Base-by-base conservation (phyloP, 148 eudicot species). In the Polygonum maritimum region DNA sequence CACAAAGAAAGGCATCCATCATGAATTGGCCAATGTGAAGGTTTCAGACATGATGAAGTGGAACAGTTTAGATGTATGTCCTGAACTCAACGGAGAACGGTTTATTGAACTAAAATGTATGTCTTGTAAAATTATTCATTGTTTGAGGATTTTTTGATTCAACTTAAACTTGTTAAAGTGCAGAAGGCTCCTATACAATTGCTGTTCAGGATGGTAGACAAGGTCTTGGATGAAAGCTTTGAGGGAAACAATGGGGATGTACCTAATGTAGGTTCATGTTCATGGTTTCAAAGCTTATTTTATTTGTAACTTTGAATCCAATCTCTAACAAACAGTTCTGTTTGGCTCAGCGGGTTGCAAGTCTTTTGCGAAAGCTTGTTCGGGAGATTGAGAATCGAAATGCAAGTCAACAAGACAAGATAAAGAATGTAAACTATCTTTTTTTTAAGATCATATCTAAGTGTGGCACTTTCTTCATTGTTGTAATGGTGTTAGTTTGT, bases 301-400 rank as follows among this genome's bases (percentile, higher is more conserved):
- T 19, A 18, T 44, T 55, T 55, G 62, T 2, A 55, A 19, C 11
- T 55, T 31, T 65, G 58, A 54, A 39, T 62, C 73, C 2, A 22
- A 69, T 52, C 60, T 77, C 54, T 76, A 73, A 76, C 39, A 22
- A 60, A 39, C 81, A 75, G n/a, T 70, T 75, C 19, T 21, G 10
- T 57, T 57, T 57, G 75, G 45, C 49, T 69, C 83, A 93, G 98
- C 83, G 88, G 71, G 90, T 85, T 44, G 94, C 90, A 19, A 79
- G 80, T 76, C 84, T 95, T 73, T 79, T 95, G 81, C 90, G 86
- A 80, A 81, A 82, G 74, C 91, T 90, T 55, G 88, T 95, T 35
- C 94, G 87, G 81, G 97, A 92, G 87, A 90, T 90, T 80, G 91
- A 95, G 83, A 88, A 76, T 33, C 94, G 97, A 74, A 71, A 82